Evolutionary conservation across 1,284 basidiomycete genomes (phyloP).

Genomic region (Ustilago loliicola): DNA sequence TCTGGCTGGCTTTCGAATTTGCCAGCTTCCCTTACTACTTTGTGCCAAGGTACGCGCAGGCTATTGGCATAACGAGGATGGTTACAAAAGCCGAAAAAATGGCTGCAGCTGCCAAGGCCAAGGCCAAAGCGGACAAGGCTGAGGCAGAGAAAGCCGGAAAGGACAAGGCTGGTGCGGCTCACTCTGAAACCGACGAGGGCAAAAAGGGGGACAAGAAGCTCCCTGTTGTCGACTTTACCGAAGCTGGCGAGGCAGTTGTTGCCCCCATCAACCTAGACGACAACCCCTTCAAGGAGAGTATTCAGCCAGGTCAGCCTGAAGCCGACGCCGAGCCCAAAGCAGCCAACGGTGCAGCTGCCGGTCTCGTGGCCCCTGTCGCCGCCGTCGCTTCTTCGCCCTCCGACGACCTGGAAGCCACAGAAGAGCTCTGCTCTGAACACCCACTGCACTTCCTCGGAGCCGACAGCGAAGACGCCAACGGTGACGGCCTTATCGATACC

Average conservation of each 20-base stretch:
- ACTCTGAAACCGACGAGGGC: neutral
- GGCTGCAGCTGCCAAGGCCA: conserved; percentile 17
- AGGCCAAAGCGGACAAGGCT: conserved; percentile 25
- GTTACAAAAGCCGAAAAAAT: conserved; percentile 17
- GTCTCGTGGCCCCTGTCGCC: neutral
- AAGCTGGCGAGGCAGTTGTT: conserved; percentile 15
- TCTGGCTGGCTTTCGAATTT: conserved; percentile 55
- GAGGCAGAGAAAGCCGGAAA: neutral
- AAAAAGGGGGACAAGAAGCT: conserved; percentile 6
- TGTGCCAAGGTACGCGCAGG: conserved; percentile 48
- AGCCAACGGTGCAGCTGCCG: neutral
- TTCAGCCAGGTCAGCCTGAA: conserved; percentile 17
- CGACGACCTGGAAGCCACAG: conserved; percentile 20
- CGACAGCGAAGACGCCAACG: conserved; percentile 29
- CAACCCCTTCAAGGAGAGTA: conserved; percentile 25
- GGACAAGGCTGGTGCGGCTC: neutral
- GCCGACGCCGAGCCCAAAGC: neutral
- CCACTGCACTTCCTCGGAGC: conserved; percentile 51
- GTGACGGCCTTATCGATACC: conserved; percentile 21
- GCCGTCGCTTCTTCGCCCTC: conserved; percentile 1
- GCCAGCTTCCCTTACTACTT: conserved; percentile 53
- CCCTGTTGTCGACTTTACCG: conserved; percentile 15
- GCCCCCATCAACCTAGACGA: neutral
- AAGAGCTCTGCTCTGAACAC: conserved; percentile 48
- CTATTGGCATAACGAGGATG: conserved; percentile 31